Evolutionary conservation across 352 stramenopile species (phyloP).

Genomic region (Phytophthora hibernalis): DNA sequence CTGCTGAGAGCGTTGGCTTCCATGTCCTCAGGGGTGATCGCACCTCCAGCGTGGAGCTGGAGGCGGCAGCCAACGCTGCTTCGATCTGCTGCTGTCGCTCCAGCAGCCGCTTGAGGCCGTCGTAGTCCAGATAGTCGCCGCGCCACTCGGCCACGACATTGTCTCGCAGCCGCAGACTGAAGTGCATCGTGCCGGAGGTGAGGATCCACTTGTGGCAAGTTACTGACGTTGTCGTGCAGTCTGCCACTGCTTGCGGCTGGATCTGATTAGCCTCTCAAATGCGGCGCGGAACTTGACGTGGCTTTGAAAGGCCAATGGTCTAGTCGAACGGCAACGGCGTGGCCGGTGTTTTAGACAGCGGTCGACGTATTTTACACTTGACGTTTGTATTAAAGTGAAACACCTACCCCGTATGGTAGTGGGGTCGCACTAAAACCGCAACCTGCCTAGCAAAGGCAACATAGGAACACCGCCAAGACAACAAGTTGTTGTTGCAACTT

Average conservation of each 20-base stretch:
- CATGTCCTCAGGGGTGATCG: slow-evolving; percentile 29
- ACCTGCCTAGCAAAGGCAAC: not conserved
- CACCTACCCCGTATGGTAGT: not conserved
- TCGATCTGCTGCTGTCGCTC: slow-evolving; percentile 65
- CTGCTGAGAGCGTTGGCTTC: slow-evolving; percentile 31
- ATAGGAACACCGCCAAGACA: no score
- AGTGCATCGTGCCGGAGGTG: slow-evolving; percentile 56
- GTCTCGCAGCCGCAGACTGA: slow-evolving; percentile 75
- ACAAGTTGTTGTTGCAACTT: no score
- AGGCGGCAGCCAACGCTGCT: slow-evolving; percentile 29
- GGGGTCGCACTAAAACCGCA: not conserved
- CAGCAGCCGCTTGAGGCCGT: slow-evolving; percentile 85
- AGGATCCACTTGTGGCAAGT: slow-evolving; percentile 24
- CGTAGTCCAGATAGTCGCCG: slow-evolving; percentile 92
- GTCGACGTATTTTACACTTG: slow-evolving; percentile 11
- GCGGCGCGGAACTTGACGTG: slow-evolving; percentile 14
- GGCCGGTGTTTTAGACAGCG: not conserved
- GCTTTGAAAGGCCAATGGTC: slow-evolving; percentile 4
- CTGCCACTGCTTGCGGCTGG: not conserved
- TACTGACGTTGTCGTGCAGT: not conserved
- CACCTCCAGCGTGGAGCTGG: slow-evolving; percentile 27
- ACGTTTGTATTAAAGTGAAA: not conserved
- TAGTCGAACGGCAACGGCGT: not conserved
- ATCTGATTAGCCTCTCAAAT: slow-evolving; percentile 29
- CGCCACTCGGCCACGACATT: slow-evolving; percentile 91